A percentile compares a stretch with the other conserved stretches of the same genome.
Evolutionary conservation across 2,329 filamentous ascomycete genomes (phyloP).

Genomic region (Talaromyces pinophilus): DNA sequence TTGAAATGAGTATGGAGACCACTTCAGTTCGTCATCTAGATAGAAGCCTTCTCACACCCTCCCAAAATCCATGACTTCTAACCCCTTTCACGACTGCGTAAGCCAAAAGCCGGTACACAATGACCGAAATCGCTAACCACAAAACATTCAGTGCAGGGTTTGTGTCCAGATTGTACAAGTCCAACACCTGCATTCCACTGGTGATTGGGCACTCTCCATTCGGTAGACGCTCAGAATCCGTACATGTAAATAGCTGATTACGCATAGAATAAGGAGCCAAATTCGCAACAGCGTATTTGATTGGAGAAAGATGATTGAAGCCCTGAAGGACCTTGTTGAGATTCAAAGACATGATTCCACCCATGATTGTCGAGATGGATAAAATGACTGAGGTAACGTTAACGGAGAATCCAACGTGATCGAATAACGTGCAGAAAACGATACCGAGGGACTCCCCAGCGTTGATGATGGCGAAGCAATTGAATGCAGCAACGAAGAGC

Average conservation of each 20-base stretch:
- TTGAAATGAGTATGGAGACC: neutral
- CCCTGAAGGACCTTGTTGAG: constrained; percentile 67
- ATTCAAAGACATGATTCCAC: constrained; percentile 68
- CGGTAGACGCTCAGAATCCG: constrained; percentile 58
- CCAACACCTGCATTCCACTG: constrained; percentile 66
- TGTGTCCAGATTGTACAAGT: constrained; percentile 66
- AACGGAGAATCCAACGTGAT: constrained; percentile 73
- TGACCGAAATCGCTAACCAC: constrained; percentile 62
- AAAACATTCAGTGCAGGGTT: constrained; percentile 63
- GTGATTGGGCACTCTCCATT: constrained; percentile 65
- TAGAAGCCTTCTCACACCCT: neutral
- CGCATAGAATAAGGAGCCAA: constrained; percentile 66
- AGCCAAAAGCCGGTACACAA: constrained; percentile 64
- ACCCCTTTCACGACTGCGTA: constrained; percentile 39
- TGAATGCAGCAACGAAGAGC: constrained; percentile 68
- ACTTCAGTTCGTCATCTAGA: neutral
- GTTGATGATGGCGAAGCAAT: constrained; percentile 70
- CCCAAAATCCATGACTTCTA: constrained; percentile 27
- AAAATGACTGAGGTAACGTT: constrained; percentile 71
- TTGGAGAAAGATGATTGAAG: constrained; percentile 70
- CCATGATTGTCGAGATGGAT: constrained; percentile 70
- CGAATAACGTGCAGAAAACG: constrained; percentile 76
- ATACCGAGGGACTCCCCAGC: constrained; percentile 77
- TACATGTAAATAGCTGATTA: constrained; percentile 65
- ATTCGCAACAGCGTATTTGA: constrained; percentile 69